Percentiles rank a stretch among this genome's conserved stretches.
Conservation (phyloP, 202 grass and related monocot genomes). For the Sporobolus alterniflorus region DNA sequence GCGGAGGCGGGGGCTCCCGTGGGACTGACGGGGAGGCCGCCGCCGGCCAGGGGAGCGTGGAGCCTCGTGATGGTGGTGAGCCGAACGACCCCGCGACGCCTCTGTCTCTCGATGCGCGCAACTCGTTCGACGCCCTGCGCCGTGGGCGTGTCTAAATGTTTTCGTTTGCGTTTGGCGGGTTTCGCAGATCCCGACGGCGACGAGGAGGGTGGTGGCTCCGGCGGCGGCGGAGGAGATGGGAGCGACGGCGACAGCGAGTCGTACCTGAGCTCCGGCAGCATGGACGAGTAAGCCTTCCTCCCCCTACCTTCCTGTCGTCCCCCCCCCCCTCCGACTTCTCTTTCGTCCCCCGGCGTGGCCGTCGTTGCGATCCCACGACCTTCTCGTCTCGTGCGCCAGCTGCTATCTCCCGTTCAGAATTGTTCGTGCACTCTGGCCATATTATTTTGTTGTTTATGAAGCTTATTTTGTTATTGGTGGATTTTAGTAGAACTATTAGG, state of each 20-base stretch:
- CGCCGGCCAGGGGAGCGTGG: slow-evolving; percentile 1
- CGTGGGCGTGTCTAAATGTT: slow-evolving; percentile 29
- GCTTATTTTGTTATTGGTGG: too few relatives aligned
- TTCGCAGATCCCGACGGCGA: slow-evolving; percentile 61
- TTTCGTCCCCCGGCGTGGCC: background rate
- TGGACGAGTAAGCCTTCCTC: slow-evolving; percentile 56
- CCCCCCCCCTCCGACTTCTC: slow-evolving; percentile 11
- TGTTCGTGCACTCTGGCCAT: background rate
- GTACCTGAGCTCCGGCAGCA: slow-evolving; percentile 42
- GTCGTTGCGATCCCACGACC: slow-evolving; percentile 30
- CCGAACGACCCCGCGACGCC: slow-evolving; percentile 24
- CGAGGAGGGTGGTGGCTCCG: background rate
- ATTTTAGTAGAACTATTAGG: too few relatives aligned
- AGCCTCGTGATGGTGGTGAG: slow-evolving; percentile 34
- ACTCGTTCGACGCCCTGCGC: slow-evolving; percentile 24
- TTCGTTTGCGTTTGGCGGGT: slow-evolving; percentile 25
- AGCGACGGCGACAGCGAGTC: slow-evolving; percentile 45
- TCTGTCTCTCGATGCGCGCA: slow-evolving; percentile 42
- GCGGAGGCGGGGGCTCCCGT: background rate
- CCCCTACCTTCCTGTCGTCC: slow-evolving; percentile 3
- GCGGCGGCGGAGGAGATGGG: slow-evolving; percentile 22
- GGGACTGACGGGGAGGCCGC: slow-evolving; percentile 16
- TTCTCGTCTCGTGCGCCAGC: background rate
- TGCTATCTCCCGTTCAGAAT: background rate
- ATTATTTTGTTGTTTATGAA: too few relatives aligned